A percentile compares a stretch with the other conserved stretches of the same genome.
Evolutionary conservation across 2,329 filamentous ascomycete species (phyloP).

Genomic region (Aspergillus versicolor): DNA sequence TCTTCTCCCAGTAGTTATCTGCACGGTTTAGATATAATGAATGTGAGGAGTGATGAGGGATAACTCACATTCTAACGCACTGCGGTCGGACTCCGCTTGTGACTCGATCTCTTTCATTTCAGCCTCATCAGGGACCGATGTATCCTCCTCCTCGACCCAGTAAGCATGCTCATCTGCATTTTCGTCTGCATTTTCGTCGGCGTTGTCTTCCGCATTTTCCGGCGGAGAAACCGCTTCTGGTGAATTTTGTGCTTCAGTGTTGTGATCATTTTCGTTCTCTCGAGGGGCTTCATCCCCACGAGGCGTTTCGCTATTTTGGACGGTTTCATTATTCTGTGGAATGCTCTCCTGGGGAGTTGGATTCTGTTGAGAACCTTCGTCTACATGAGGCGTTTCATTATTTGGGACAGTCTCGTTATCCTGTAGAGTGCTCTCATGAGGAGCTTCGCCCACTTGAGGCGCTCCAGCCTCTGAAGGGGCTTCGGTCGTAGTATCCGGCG

Average conservation of each 20-base stretch:
- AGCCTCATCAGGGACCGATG: constrained; percentile 54
- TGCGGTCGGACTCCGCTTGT: constrained; percentile 47
- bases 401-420: constrained; percentile 1
- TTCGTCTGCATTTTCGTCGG: constrained; percentile 24
- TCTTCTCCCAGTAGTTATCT: constrained; percentile 59
- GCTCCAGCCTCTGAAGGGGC: not conserved
- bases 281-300: not conserved
- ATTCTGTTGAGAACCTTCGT: not conserved
- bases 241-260: constrained; percentile 6
- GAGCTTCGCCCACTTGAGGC: not conserved
- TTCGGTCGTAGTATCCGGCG: not conserved
- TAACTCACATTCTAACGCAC: constrained; percentile 54
- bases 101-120: constrained; percentile 59
- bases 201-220: constrained; percentile 31
- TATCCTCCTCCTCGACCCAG: constrained; percentile 60
- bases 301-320: not conserved
- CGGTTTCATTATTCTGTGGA: constrained; percentile 1
- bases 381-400: not conserved
- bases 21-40: constrained; percentile 4
- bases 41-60: not conserved
- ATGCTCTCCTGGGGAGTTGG: not conserved
- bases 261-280: constrained; percentile 6
- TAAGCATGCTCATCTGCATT: constrained; percentile 37
- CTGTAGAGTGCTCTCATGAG: not conserved
- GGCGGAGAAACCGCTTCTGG: constrained; percentile 15